Conservation (phyloP, 2,329 filamentous ascomycete species). For the Paraconiothyrium sp. region DNA sequence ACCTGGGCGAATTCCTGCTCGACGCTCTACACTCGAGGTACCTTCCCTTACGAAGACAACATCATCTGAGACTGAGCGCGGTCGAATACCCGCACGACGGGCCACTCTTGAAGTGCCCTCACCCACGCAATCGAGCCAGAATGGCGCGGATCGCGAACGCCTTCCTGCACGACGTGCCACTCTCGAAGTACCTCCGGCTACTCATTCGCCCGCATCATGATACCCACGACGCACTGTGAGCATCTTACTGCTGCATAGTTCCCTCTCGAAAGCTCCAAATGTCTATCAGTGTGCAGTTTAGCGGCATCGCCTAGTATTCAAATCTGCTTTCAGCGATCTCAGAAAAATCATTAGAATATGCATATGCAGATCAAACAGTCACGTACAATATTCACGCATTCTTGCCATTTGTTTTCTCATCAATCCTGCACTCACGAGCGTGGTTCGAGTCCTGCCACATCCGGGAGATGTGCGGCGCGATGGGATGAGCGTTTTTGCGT, state of each 20-base stretch:
- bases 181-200: constrained; percentile 30
- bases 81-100: constrained; percentile 13
- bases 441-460: too few relatives aligned
- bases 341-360: too few relatives aligned
- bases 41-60: neutral
- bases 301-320: neutral
- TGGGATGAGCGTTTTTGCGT: too few relatives aligned
- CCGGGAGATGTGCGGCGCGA: too few relatives aligned
- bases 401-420: too few relatives aligned
- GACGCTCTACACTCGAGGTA: constrained; percentile 12
- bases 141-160: constrained; percentile 5
- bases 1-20: neutral
- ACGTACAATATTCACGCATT: too few relatives aligned
- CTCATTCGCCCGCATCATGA: constrained; percentile 16
- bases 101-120: constrained; percentile 14
- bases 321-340: too few relatives aligned
- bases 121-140: neutral
- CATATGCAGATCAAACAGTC: too few relatives aligned
- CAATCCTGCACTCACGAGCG: too few relatives aligned
- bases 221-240: neutral
- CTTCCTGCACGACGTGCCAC: constrained; percentile 25
- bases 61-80: neutral
- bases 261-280: neutral
- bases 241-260: neutral
- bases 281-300: neutral